Evolutionary conservation across 2,329 filamentous ascomycete genomes (phyloP), one percentile per base, ranked within the genome.

Genomic region (Lachnellula occidentalis): DNA sequence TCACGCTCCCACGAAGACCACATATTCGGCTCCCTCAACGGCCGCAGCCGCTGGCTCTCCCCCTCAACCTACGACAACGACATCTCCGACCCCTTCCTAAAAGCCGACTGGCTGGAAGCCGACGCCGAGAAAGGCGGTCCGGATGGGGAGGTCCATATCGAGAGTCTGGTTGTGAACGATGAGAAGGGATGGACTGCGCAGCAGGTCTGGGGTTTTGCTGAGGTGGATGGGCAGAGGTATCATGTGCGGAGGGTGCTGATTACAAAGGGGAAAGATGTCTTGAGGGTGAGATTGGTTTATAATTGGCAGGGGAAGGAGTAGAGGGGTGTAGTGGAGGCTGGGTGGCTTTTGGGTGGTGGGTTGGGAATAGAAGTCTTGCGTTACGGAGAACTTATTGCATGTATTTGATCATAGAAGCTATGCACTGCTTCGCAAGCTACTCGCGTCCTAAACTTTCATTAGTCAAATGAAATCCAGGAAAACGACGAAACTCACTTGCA

Each of bases 1-100:
- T 71, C 69, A 58, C 74, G 77, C 24, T 72, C 74, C 24, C 82
- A 85, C 67, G 69, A 71, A 2, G 84, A 88, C 66, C 75, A 79
- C 66, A 75, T 88, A 61, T 88, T 87, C 66, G 85, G 85, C 27
- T 72, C 72, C 9, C 66, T 87, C 45, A 70, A 70, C 17, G 82
- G 80, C 27, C 71, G 72, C 51, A 75, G 71, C 21, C 72, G 78
- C 34, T 74, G 75, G 61, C 52, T 68, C 17, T 67, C 63, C 11
- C 59, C 59, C 11, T 64, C 71, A 56, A 65, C 64, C n/a, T 68
- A 63, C 9, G 68, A 27, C 22, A 22, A 5, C 24, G 24, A 27
- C 2, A 27, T 71, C 43, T 67, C 66, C 34, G 66, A 71, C 22
- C 71, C 76, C 57, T 76, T 68, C 41, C 69, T 76, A 54, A 72